Evolutionary conservation across 2,329 filamentous ascomycete genomes (phyloP), one percentile per base, ranked within the genome.

Genomic region (Calonectria multiphialidica): DNA sequence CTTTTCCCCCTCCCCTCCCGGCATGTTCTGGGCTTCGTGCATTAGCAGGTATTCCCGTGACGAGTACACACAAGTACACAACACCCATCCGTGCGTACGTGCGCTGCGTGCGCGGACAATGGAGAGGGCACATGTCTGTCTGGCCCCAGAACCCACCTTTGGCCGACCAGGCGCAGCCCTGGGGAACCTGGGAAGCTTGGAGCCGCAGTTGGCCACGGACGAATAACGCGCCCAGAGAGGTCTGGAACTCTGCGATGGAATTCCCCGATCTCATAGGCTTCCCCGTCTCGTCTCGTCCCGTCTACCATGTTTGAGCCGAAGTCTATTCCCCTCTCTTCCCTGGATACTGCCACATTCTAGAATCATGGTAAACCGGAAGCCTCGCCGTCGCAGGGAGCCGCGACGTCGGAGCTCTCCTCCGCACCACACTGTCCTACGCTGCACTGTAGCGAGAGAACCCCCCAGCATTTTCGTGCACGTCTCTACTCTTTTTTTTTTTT

Each of bases 141-240:
- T 69, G 47, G 59, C 28, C 59, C 37, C 57, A 45, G 28, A 57
- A 64, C 37, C 59, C 57, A 62, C 45, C 59, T 40, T 25, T 18
- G 33, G 23, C 25, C 37, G 25, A 33, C 44, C 28, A 64, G 33
- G 62, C 23, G 23, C 21, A 53, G 67, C 40, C 66, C 12, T 63
- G 45, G 35, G 33, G 50, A 66, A 70, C 44, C 50, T 28, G n/a
- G 44, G 21, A 61, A 49, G 68, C 68, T 62, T 28, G 63, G 55
- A 53, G 55, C 68, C n/a, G 55, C 25, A 37, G 25, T 40, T 55
- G 63, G 50, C 53, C 63, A n/a, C 45, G 12, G 53, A 59, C 35
- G 33, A 45, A 18, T 42, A 42, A 42, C 40, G 40, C 40, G 33
- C 7, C 9, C 44, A 53, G 35, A 57, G 63, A 63, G 55, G 68